Conservation (phyloP, 2,329 filamentous ascomycete genomes). For the Pleoardoris graminearum region DNA sequence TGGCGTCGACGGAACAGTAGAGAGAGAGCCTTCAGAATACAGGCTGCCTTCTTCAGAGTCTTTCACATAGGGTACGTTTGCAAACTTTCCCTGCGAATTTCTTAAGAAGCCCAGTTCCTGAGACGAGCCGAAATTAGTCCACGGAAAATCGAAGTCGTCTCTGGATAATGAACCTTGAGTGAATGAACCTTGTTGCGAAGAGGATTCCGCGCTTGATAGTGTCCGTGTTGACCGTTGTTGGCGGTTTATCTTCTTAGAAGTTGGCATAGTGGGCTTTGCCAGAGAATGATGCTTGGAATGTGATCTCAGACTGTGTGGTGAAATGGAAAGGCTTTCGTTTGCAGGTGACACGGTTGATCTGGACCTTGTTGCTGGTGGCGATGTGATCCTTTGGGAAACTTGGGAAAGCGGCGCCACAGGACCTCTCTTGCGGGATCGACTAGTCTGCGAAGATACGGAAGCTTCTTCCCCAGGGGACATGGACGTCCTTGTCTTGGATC, state of each 20-base stretch:
- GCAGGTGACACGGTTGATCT: constrained; percentile 25
- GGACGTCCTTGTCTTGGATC: constrained; percentile 36
- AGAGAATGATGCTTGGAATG: constrained; percentile 33
- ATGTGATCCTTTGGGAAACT: constrained; percentile 16
- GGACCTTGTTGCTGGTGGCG: constrained; percentile 24
- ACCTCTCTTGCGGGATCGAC: constrained; percentile 23
- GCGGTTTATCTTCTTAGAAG: constrained; percentile 8
- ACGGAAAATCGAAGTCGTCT: constrained; percentile 17
- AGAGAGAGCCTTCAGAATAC: constrained; percentile 34
- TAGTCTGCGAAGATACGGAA: constrained; percentile 13
- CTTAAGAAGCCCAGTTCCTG: constrained; percentile 27
- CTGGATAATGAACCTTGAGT: constrained; percentile 12
- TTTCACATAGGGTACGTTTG: constrained; percentile 31
- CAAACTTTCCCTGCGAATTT: constrained; percentile 22
- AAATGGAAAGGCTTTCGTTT: constrained; percentile 22
- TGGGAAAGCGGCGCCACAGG: constrained; percentile 21
- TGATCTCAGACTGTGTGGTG: constrained; percentile 35
- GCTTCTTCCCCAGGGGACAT: constrained; percentile 24
- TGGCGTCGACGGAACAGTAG: constrained; percentile 17
- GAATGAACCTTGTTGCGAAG: constrained; percentile 10
- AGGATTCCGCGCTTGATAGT: constrained; percentile 2
- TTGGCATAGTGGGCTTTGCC: constrained; percentile 7
- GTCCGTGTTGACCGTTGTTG: constrained; percentile 19
- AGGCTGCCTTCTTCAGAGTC: constrained; percentile 38
- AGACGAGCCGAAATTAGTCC: constrained; percentile 24